Base-by-base conservation (phyloP, 2,329 filamentous ascomycete species). In the Aspergillus carbonarius region DNA sequence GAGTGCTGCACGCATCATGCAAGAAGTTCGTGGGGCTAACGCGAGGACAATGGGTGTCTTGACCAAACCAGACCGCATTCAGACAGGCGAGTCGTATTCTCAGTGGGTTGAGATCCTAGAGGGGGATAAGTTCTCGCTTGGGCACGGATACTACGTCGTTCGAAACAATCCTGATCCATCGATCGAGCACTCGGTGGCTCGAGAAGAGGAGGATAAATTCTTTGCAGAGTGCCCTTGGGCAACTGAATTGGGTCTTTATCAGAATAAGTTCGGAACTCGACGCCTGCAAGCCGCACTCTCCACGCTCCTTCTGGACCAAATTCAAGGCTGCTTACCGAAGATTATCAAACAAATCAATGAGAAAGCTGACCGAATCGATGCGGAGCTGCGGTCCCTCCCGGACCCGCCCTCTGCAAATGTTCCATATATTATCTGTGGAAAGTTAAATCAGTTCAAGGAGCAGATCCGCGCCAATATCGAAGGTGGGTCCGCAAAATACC, bases 61-160 rank as follows among this genome's bases (percentile, higher is more conserved):
- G 15, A 96, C 92, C 0, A 96, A 96, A 68, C 92, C 92, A 0
- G 93, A 96, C 61, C 82, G 89, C 0, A 75, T 92, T 0, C 82
- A 85, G 0, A 70, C 75, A 0, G 81, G 81, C 0, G 78, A 81
- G 1, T 76, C 75, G 0, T 77, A 84, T 0, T 76, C 79, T 0
- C 85, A 88, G 57, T 91, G 89, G 83, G 70, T 84, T 0, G 76
- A 82, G 0, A 88, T 92, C 56, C 79, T 96, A 4, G 77, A 79
- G 0, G 85, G 86, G 0, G 70, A 83, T 1, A 82, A 83, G 1
- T 91, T 90, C 59, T 68, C 71, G 0, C 83, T 93, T 0, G 88
- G 87, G 0, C 81, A 90, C n/a, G 90, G 89, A 0, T 96, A 93
- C 68, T 96, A 88, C 61, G 85, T 91, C 8, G 91, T 93, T 0